phyloP scores from a whole-genome alignment of 2,329 filamentous ascomycete species.

The Stachybotrys echinatus region DNA sequence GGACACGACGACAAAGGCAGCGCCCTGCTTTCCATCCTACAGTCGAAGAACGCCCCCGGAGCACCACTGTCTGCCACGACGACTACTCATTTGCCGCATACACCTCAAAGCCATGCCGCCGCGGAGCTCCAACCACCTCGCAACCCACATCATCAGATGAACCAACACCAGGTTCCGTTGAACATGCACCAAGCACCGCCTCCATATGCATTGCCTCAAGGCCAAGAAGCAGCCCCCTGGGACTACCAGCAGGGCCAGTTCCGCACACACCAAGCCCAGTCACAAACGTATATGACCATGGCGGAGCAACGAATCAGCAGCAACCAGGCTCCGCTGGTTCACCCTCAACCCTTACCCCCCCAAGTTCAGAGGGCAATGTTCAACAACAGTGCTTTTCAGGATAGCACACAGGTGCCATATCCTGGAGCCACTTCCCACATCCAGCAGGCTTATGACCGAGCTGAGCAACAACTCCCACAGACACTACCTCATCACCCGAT shows the following conservation, averaged over 20 bases:
- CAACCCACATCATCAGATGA: conserved; percentile 50
- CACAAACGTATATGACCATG: conserved; percentile 10
- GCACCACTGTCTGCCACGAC: conserved; percentile 8
- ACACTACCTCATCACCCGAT: conserved; percentile 10
- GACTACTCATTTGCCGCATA: conserved; percentile 33
- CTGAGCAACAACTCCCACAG: conserved; percentile 2
- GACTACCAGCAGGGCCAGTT: conserved; percentile 8
- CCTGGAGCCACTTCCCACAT: background rate
- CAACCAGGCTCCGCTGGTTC: conserved; percentile 19
- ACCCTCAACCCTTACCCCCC: conserved; percentile 48
- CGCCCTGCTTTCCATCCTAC: conserved; percentile 48
- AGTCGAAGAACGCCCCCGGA: conserved; percentile 23
- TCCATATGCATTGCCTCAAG: conserved; percentile 18
- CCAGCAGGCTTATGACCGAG: background rate
- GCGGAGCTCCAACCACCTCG: conserved; percentile 45
- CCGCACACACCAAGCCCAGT: conserved; percentile 9
- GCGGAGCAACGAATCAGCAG: conserved; percentile 15
- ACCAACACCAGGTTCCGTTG: conserved; percentile 32
- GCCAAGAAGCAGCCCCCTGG: conserved; percentile 11
- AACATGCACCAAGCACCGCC: conserved; percentile 24
- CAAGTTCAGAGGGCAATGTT: conserved; percentile 51
- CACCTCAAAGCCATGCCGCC: conserved; percentile 49
- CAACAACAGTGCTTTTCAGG: conserved; percentile 26
- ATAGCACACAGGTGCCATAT: conserved; percentile 11
- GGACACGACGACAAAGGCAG: conserved; percentile 40